phyloP scores from a whole-genome alignment of 1,284 basidiomycete genomes.

The Xerocomus nothofagi region DNA sequence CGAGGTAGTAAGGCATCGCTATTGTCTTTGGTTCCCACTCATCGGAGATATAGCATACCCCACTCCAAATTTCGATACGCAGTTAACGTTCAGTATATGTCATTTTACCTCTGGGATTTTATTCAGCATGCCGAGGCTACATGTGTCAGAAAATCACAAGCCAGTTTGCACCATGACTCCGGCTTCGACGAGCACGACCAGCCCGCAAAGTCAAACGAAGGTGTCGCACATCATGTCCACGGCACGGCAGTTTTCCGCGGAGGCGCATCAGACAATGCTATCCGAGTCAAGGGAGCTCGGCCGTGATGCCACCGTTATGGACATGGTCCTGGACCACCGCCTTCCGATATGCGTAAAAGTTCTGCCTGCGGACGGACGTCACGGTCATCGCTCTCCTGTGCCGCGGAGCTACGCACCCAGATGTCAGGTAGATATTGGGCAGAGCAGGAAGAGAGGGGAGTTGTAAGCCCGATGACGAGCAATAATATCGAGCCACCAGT shows the following conservation, averaged over 20 bases:
- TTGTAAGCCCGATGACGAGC: conserved; percentile 29
- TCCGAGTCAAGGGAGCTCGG: conserved; percentile 25
- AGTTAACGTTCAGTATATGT: conserved; percentile 9
- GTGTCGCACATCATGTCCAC: neutral
- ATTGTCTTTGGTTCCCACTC: conserved; percentile 21
- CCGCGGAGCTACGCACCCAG: conserved; percentile 32
- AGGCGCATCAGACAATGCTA: conserved; percentile 31
- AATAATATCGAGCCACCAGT: conserved; percentile 30
- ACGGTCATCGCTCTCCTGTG: conserved; percentile 8
- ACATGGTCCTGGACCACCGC: conserved; percentile 40
- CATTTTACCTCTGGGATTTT: conserved; percentile 1
- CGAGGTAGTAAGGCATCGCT: conserved; percentile 25
- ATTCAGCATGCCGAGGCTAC: conserved; percentile 10
- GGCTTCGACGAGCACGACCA: neutral
- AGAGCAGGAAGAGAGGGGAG: conserved; percentile 28
- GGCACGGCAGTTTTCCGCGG: conserved; percentile 26
- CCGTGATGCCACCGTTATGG: conserved; percentile 38
- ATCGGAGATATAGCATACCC: conserved; percentile 6
- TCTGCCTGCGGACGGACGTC: conserved; percentile 9
- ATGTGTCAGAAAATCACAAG: conserved; percentile 1
- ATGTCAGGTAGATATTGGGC: conserved; percentile 34
- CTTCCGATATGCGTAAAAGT: conserved; percentile 9
- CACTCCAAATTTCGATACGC: neutral
- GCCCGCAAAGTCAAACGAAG: neutral
- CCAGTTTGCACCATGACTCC: neutral